Evolutionary conservation across 441 rosid species (phyloP).

Genomic region (Pelargonium myrrhifolium): DNA sequence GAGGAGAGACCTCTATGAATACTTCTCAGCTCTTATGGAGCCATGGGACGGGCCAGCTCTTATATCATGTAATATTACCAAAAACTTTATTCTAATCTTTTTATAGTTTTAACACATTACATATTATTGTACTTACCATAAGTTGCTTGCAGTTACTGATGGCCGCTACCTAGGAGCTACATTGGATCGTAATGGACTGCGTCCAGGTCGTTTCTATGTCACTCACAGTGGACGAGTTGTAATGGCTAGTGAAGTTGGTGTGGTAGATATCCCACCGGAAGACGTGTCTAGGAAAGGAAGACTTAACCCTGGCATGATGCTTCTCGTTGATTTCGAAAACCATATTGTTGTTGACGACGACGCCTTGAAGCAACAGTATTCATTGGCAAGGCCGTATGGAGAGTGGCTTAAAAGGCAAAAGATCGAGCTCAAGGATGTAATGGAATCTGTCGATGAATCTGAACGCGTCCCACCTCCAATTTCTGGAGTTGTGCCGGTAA

Average conservation of each 20-base stretch:
- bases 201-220: conserved; percentile 94
- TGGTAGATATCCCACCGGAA: conserved; percentile 88
- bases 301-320: conserved; percentile 99
- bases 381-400: conserved; percentile 83
- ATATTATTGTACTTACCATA: conserved; percentile 6
- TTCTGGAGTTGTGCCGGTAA: conserved; percentile 65
- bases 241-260: conserved; percentile 99
- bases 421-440: conserved; percentile 69
- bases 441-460: conserved; percentile 59
- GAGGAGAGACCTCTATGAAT: conserved; percentile 71
- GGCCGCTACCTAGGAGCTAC: conserved; percentile 99
- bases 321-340: conserved; percentile 94
- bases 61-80: conserved; percentile 66
- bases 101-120: too few relatives aligned
- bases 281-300: conserved; percentile 97
- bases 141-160: conserved; percentile 74
- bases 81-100: background rate
- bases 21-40: conserved; percentile 94
- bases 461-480: conserved; percentile 54
- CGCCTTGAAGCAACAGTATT: conserved; percentile 93
- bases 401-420: conserved; percentile 93
- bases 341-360: conserved; percentile 93
- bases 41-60: conserved; percentile 99
- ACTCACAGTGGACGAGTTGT: conserved; percentile 88
- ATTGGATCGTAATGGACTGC: conserved; percentile 96